phyloP scores from a whole-genome alignment of 148 eudicot genomes.

The Dianthus caryophyllus region DNA sequence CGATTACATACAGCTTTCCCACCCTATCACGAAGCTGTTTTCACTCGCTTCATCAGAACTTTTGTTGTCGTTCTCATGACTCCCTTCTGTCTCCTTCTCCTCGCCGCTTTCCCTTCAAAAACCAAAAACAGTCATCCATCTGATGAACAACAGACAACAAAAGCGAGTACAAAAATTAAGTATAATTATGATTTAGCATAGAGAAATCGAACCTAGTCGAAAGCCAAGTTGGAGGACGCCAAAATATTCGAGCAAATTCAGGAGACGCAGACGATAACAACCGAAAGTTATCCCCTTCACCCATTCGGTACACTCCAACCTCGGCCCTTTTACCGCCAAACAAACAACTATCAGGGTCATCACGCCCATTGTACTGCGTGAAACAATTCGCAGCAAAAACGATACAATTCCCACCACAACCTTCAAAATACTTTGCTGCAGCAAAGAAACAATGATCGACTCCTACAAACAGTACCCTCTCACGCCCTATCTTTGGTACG shows the following conservation, averaged over 20 bases:
- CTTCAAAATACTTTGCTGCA: neutral
- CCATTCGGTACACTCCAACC: constrained; percentile 20
- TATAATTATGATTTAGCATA: too few relatives aligned
- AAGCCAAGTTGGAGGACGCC: constrained; percentile 24
- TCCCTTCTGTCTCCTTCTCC: too few relatives aligned
- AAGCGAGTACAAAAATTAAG: too few relatives aligned
- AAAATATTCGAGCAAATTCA: constrained; percentile 16
- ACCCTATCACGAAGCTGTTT: constrained; percentile 1
- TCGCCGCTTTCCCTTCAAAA: too few relatives aligned
- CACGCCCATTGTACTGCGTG: constrained; percentile 14
- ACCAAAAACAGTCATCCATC: too few relatives aligned
- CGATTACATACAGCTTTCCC: constrained; percentile 7
- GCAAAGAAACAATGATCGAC: constrained; percentile 23
- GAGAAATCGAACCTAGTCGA: neutral
- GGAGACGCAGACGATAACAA: neutral
- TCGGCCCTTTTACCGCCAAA: constrained; percentile 4
- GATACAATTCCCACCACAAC: constrained; percentile 16
- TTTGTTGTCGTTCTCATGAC: too few relatives aligned
- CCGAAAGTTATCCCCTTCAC: constrained; percentile 20
- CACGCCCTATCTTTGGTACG: neutral
- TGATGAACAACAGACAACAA: too few relatives aligned
- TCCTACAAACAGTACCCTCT: constrained; percentile 17
- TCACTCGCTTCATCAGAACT: too few relatives aligned
- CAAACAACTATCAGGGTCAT: constrained; percentile 16
- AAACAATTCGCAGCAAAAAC: constrained; percentile 24